Base-by-base conservation (phyloP, 371 early-diverging fungal species). In the Syncephalastrum racemosum region DNA sequence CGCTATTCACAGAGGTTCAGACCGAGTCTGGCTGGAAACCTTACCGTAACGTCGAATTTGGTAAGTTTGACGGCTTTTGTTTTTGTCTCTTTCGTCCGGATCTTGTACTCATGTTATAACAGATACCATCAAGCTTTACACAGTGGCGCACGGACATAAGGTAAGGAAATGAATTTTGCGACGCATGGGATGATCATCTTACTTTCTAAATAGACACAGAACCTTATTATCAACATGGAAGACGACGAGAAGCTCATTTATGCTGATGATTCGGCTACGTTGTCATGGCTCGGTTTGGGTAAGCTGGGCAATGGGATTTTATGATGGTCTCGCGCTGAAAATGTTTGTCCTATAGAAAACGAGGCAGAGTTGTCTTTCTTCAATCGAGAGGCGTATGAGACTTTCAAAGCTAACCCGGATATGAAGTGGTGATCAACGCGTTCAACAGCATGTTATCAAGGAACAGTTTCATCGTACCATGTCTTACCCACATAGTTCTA, bases 331-430 rank as follows among this genome's bases (percentile, higher is more conserved):
- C 42, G 39, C 23, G 13, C 14, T 42, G 10, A 40, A 53, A 40
- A 41, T 15, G 23, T 39, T n/a, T n/a, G 46, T 51, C 20, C 60
- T 56, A 25, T 60, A 88, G 90, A 87, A 67, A 86, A 91, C 70
- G 95, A 95, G 50, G 86, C 93, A 1, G 95, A 95, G 65, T 62
- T 95, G 18, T 90, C 91, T 3, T 84, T 88, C 65, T 95, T 94
- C 66, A 88, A 89, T 64, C 66, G 73, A 19, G 86, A 73, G n/a
- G 73, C 82, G 22, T 95, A 93, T 63, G 77, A 85, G 23, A 69
- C 63, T 14, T 95, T 82, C 69, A 89, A 88, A 65, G 65, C 66
- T 48, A 73, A 94, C 55, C 94, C 94, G n/a, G 87, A 88, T 48
- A 87, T 85, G 58, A 90, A 86, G 60, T 95, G 94, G 95, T 77